Conservation (phyloP, 2,329 filamentous ascomycete genomes). For the Aureobasidium sp. region DNA sequence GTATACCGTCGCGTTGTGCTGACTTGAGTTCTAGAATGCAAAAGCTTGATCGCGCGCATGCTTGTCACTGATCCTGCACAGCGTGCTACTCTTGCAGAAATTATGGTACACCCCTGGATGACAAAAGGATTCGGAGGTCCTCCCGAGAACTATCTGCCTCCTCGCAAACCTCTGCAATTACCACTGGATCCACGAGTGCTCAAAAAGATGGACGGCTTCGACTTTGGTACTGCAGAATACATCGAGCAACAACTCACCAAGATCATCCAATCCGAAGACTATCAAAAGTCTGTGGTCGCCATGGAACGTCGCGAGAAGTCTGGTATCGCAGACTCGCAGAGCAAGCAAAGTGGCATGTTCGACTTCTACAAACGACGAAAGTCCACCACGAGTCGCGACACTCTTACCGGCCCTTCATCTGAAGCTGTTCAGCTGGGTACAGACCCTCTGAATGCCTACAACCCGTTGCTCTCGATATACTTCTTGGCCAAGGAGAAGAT, state of each 20-base stretch:
- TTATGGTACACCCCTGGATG: constrained; percentile 95
- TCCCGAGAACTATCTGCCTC: constrained; percentile 81
- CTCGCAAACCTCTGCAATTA: constrained; percentile 71
- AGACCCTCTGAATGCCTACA: constrained; percentile 89
- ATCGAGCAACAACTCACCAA: constrained; percentile 76
- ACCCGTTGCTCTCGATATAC: constrained; percentile 86
- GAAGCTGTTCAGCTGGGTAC: constrained; percentile 75
- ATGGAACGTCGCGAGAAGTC: constrained; percentile 58
- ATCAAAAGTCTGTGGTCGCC: constrained; percentile 71
- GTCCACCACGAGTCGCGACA: constrained; percentile 82
- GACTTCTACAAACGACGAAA: constrained; percentile 96
- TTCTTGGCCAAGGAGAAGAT: constrained; percentile 94
- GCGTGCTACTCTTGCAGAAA: constrained; percentile 78
- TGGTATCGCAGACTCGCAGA: constrained; percentile 51
- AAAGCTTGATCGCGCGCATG: constrained; percentile 87
- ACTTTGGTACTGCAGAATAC: constrained; percentile 80
- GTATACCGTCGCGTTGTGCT: no score
- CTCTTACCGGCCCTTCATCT: constrained; percentile 70
- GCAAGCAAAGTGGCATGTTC: constrained; percentile 89
- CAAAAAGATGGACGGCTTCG: constrained; percentile 94
- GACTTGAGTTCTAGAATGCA: constrained; percentile 55
- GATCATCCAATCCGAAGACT: constrained; percentile 88
- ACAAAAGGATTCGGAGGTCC: constrained; percentile 78
- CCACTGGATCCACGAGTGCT: constrained; percentile 79
- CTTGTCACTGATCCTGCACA: constrained; percentile 87